Evolutionary conservation across 495 filamentous ascomycete genomes (phyloP).

Genomic region (Lasiosphaeris hirsuta): DNA sequence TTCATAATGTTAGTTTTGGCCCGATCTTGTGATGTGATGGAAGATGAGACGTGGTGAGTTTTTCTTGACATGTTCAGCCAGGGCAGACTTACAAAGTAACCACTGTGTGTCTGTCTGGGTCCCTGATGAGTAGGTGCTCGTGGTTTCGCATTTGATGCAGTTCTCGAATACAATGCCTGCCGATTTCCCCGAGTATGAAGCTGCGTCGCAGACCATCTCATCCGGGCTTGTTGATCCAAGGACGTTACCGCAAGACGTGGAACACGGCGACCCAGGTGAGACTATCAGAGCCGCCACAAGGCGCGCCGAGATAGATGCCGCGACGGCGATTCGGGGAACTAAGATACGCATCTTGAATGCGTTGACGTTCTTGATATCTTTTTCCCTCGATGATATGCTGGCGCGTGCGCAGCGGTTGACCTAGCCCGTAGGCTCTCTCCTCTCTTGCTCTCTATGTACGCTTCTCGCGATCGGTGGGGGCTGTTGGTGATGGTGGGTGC

Average conservation of each 20-base stretch:
- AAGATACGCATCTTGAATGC: constrained; percentile 21
- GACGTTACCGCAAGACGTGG: constrained; percentile 42
- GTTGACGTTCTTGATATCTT: background rate
- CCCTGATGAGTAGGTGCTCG: constrained; percentile 32
- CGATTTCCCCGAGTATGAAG: constrained; percentile 21
- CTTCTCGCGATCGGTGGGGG: background rate
- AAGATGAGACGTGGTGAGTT: background rate
- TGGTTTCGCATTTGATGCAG: constrained; percentile 42
- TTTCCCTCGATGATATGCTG: background rate
- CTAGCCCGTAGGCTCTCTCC: background rate
- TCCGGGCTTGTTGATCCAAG: constrained; percentile 33
- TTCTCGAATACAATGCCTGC: constrained; percentile 38
- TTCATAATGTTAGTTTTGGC: no score
- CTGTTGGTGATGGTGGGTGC: constrained; percentile 3
- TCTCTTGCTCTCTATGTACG: background rate
- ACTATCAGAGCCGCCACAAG: constrained; percentile 33
- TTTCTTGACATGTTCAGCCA: no score
- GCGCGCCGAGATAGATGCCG: constrained; percentile 22
- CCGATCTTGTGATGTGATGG: no score
- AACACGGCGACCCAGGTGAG: constrained; percentile 40
- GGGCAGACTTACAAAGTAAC: constrained; percentile 39
- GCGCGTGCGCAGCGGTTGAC: background rate
- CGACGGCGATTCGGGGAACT: constrained; percentile 15
- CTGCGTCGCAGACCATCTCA: constrained; percentile 39
- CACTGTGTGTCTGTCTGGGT: constrained; percentile 36